Evolutionary conservation across 1,284 basidiomycete species (phyloP), one percentile per base, ranked within the genome.

Genomic region (Leccinum huronense): DNA sequence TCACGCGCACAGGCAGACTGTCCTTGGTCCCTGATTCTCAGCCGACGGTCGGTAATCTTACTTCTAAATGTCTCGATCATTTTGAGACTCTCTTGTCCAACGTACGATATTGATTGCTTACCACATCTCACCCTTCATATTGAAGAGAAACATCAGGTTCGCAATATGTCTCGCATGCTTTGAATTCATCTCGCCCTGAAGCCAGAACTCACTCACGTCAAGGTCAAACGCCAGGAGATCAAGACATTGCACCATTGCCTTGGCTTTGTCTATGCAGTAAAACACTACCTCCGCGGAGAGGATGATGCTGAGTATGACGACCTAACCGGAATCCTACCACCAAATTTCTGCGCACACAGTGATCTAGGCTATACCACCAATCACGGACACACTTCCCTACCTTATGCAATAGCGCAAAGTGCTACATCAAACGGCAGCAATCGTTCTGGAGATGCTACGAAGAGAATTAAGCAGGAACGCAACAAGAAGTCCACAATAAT

Each of bases 201-300:
- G 8, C 76, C 81, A 0, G 74, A 78, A 16, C 68, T 88, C 45
- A 87, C 85, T 1, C 73, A 81, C 2, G 69, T 75, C 3, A 84
- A 90, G 59, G 83, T 96, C 31, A 86, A 83, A 13, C 81, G 81
- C 62, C 81, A 85, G 70, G 97, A 97, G 79, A 83, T 86, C 13
- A 84, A 92, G 67, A 80, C 84, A 23, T 75, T 97, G 57, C 86
- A 86, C 63, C 83, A 93, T 42, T 83, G 86, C 36, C 78, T 91
- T 23, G 84, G 85, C 5, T 94, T 89, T 71, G 85, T 84, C 13
- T 87, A 81, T 72, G 84, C 91, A 10, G 82, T 86, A 23, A 94
- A 93, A 75, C 91, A 88, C 72, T 91, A 94, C 71, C 80, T 93
- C 59, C 86, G 91, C 38, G 89, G 85, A 59, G 88, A 92, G 70